Percentiles rank a stretch among this genome's conserved stretches.
Evolutionary conservation across 2,329 filamentous ascomycete species (phyloP).

Genomic region (Ascosphaera apis): DNA sequence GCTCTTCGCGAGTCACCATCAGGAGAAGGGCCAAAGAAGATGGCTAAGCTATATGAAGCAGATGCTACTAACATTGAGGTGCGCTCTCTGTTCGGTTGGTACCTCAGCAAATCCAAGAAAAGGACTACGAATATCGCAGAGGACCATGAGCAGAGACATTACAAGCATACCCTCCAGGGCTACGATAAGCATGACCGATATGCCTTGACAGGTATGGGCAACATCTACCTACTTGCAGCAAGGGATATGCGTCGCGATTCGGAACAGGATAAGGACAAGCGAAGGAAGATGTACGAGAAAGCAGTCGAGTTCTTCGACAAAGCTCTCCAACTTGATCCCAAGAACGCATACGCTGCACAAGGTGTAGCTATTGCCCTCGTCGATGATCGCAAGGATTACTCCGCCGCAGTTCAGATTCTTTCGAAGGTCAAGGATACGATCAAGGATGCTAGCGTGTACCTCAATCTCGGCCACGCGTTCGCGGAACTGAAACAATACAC

Average conservation of each 20-base stretch:
- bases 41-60: conserved; percentile 65
- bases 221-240: conserved; percentile 68
- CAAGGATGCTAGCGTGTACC: conserved; percentile 65
- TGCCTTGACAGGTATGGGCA: conserved; percentile 88
- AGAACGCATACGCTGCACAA: conserved; percentile 89
- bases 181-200: conserved; percentile 98
- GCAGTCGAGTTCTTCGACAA: conserved; percentile 98
- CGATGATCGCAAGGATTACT: conserved; percentile 81
- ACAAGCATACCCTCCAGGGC: conserved; percentile 85
- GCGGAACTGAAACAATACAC: conserved; percentile 74
- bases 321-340: conserved; percentile 77
- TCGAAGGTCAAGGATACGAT: conserved; percentile 77
- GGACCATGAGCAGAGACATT: conserved; percentile 78
- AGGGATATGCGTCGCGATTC: conserved; percentile 85
- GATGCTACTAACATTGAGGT: conserved; percentile 76
- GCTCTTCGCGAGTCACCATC: conserved; percentile 57
- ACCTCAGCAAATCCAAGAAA: conserved; percentile 73
- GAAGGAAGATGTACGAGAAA: conserved; percentile 64
- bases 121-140: conserved; percentile 58
- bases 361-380: conserved; percentile 84
- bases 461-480: conserved; percentile 87
- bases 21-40: conserved; percentile 66
- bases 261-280: conserved; percentile 76
- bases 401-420: conserved; percentile 63
- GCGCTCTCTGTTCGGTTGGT: conserved; percentile 85